Evolutionary conservation across 1,284 basidiomycete genomes (phyloP).

Genomic region (Ustilago nuda): DNA sequence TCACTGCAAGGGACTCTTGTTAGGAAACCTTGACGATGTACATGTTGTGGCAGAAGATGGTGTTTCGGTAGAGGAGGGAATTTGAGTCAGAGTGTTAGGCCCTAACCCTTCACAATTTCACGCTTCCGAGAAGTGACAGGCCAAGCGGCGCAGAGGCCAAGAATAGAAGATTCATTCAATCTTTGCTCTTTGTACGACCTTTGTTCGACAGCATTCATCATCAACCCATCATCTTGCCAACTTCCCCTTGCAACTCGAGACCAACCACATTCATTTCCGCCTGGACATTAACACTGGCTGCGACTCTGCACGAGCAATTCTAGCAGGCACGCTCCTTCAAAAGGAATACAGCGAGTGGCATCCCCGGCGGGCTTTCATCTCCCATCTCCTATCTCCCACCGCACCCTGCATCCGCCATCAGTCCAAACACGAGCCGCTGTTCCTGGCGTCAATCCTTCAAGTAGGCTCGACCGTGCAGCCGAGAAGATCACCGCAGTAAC

Average conservation of each 20-base stretch:
- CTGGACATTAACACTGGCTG: not conserved
- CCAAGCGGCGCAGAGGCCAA: too few relatives aligned
- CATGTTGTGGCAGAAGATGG: too few relatives aligned
- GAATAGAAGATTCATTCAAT: not conserved
- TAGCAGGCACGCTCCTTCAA: not conserved
- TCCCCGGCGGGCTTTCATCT: too few relatives aligned
- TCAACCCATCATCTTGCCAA: not conserved
- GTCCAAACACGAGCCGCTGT: not conserved
- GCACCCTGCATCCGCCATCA: not conserved
- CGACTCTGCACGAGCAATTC: not conserved
- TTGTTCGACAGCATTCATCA: not conserved
- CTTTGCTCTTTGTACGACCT: not conserved
- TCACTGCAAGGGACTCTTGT: slow-evolving; percentile 6
- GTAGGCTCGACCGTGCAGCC: too few relatives aligned
- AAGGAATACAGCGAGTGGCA: not conserved
- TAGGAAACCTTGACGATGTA: too few relatives aligned
- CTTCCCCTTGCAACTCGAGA: not conserved
- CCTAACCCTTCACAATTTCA: not conserved
- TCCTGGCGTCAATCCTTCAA: not conserved
- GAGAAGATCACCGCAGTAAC: not conserved
- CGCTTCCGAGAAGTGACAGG: not conserved
- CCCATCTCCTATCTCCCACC: not conserved
- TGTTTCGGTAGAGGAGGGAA: too few relatives aligned
- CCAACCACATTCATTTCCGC: not conserved
- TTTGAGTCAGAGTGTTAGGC: too few relatives aligned